These are phyloP conservation scores for Russula lepida DNA, from an alignment of 768 basidiomycete species.

Conservation along the genomic window DNA sequence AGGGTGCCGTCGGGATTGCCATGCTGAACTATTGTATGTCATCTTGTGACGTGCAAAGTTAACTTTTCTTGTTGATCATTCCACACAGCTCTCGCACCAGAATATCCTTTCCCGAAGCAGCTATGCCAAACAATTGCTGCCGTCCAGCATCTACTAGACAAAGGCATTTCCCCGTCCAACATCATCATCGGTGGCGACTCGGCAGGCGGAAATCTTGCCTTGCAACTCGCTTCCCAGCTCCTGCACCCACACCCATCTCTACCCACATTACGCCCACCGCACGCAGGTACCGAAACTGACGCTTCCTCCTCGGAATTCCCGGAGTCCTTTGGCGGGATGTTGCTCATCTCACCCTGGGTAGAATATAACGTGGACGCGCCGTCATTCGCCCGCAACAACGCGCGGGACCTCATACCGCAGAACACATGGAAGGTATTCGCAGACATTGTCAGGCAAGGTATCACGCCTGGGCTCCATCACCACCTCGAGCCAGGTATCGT, in stretches of 20 bases:
- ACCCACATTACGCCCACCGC: not conserved
- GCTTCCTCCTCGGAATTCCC: not conserved
- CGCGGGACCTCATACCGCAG: not conserved
- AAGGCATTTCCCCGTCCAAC: constrained; percentile 16
- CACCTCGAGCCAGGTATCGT: not conserved
- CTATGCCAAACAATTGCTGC: constrained; percentile 8
- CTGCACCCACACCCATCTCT: constrained; percentile 18
- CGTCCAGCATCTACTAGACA: constrained; percentile 15
- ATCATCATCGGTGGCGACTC: constrained; percentile 19
- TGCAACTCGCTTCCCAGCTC: constrained; percentile 20
- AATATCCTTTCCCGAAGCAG: not conserved
- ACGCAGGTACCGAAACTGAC: not conserved
- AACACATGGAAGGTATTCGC: not conserved
- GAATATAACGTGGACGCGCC: not conserved
- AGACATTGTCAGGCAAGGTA: not conserved
- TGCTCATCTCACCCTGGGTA: constrained; percentile 4
- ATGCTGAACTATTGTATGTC: constrained; percentile 7
- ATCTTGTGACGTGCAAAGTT: not conserved
- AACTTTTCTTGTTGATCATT: not conserved
- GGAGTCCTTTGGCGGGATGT: not conserved
- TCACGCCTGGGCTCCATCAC: not conserved
- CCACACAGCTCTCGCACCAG: not conserved
- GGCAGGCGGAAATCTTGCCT: constrained; percentile 12
- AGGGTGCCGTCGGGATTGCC: too few species aligned
- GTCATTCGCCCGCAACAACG: not conserved